These are phyloP conservation scores for Pleurotus tuber-regium DNA, from an alignment of 768 basidiomycete species.

Conservation along the genomic window DNA sequence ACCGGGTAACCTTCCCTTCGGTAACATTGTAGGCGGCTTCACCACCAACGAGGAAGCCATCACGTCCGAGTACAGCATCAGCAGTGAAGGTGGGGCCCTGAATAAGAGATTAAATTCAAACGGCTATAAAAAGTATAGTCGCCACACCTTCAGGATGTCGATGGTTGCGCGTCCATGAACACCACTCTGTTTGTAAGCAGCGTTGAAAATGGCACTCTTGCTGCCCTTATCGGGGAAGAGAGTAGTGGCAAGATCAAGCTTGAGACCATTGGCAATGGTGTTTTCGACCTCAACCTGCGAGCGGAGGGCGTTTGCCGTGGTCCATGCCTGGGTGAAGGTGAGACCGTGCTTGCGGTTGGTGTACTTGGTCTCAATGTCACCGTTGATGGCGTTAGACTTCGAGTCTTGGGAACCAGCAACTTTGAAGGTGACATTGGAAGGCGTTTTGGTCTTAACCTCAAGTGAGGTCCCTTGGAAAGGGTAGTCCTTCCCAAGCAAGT, in stretches of 20 bases:
- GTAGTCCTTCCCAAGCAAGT: constrained; percentile 93
- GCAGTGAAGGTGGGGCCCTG: constrained; percentile 97
- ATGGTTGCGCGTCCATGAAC: constrained; percentile 88
- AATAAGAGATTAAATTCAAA: constrained; percentile 1
- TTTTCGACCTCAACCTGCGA: constrained; percentile 94
- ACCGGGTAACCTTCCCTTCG: constrained; percentile 88
- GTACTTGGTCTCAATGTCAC: constrained; percentile 97
- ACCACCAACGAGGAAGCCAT: constrained; percentile 95
- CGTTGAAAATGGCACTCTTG: constrained; percentile 81
- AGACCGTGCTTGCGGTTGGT: constrained; percentile 89
- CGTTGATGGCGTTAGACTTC: constrained; percentile 69
- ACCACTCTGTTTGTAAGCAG: constrained; percentile 94
- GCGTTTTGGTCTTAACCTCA: constrained; percentile 87
- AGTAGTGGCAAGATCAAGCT: constrained; percentile 84
- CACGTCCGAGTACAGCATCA: constrained; percentile 92
- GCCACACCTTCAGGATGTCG: constrained; percentile 88
- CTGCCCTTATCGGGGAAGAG: constrained; percentile 84
- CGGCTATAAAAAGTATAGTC: constrained; percentile 8
- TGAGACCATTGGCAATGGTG: constrained; percentile 95
- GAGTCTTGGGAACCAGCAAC: constrained; percentile 81
- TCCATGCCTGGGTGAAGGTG: constrained; percentile 94
- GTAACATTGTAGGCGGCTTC: constrained; percentile 98
- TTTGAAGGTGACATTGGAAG: constrained; percentile 91
- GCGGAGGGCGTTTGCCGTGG: constrained; percentile 89
- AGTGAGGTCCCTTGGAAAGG: constrained; percentile 69